phyloP scores from a whole-genome alignment of 805 yeast genomes.

The Ogataea polymorpha region DNA sequence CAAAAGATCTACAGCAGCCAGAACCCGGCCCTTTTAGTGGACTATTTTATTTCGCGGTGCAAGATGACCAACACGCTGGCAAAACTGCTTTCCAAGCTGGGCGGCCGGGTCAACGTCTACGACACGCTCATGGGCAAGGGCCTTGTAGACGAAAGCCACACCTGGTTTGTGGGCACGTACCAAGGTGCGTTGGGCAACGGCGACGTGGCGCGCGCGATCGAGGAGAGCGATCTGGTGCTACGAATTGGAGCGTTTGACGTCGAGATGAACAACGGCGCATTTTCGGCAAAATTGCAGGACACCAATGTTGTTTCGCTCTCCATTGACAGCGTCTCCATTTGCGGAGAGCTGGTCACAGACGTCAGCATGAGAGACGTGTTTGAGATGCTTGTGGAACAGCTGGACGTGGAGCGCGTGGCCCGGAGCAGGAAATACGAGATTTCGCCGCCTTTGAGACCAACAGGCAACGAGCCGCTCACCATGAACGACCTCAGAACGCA shows the following conservation, averaged over 20 bases:
- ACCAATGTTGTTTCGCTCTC: slow-evolving; percentile 34
- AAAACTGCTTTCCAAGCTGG: slow-evolving; percentile 30
- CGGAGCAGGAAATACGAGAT: slow-evolving; percentile 1
- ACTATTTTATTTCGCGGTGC: slow-evolving; percentile 40
- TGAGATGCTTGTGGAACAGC: slow-evolving; percentile 31
- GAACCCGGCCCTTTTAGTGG: slow-evolving; percentile 41
- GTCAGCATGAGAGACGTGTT: slow-evolving; percentile 36
- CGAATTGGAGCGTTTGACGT: slow-evolving; percentile 63
- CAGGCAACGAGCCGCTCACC: slow-evolving; percentile 17
- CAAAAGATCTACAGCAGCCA: slow-evolving; percentile 34
- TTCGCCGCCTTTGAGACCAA: not conserved
- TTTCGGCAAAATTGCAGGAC: slow-evolving; percentile 37
- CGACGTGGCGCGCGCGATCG: slow-evolving; percentile 35
- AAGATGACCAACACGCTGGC: slow-evolving; percentile 32
- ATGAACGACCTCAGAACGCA: slow-evolving; percentile 37
- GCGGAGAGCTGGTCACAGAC: slow-evolving; percentile 29
- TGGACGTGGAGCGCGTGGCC: slow-evolving; percentile 32
- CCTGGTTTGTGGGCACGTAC: slow-evolving; percentile 46
- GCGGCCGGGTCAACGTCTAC: slow-evolving; percentile 38
- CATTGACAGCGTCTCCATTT: slow-evolving; percentile 41
- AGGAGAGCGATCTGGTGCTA: slow-evolving; percentile 65
- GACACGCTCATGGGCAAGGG: slow-evolving; percentile 41
- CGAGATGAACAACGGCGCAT: slow-evolving; percentile 65
- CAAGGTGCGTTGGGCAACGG: slow-evolving; percentile 33
- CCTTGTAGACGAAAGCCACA: slow-evolving; percentile 36